A percentile compares a stretch with the other conserved stretches of the same genome.
These are phyloP conservation scores for Penicillium occitanis DNA, from an alignment of 2,329 filamentous ascomycete species.

Conservation along the genomic window DNA sequence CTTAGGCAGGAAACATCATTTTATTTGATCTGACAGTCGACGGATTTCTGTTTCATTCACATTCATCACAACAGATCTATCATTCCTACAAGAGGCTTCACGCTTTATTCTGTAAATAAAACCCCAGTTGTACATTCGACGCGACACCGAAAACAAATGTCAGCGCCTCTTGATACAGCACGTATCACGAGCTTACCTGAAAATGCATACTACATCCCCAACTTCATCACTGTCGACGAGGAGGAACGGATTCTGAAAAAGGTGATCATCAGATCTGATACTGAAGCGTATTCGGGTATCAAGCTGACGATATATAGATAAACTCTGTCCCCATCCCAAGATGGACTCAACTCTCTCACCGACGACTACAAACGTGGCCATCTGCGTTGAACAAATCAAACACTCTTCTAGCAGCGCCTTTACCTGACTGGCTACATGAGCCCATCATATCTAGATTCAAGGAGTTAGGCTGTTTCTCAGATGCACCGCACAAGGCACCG, in stretches of 20 bases:
- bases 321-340: slow-evolving; percentile 66
- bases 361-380: slow-evolving; percentile 87
- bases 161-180: slow-evolving; percentile 28
- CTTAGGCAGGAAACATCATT: slow-evolving; percentile 3
- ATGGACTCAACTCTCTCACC: slow-evolving; percentile 86
- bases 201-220: slow-evolving; percentile 75
- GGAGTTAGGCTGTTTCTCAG: slow-evolving; percentile 52
- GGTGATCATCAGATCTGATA: slow-evolving; percentile 35
- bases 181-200: slow-evolving; percentile 36
- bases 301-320: slow-evolving; percentile 41
- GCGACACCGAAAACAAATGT: slow-evolving; percentile 1
- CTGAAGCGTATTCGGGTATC: background rate
- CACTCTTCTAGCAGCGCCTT: slow-evolving; percentile 66
- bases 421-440: slow-evolving; percentile 72
- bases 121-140: background rate
- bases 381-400: slow-evolving; percentile 74
- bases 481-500: slow-evolving; percentile 71
- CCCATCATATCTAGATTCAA: slow-evolving; percentile 63
- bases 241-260: slow-evolving; percentile 70
- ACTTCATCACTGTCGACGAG: slow-evolving; percentile 77
- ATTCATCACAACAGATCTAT: background rate
- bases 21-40: background rate
- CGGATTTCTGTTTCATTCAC: background rate
- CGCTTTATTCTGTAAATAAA: background rate
- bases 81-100: background rate